Evolutionary conservation across 2,329 filamentous ascomycete genomes (phyloP).

Genomic region (Fusarium sp.): DNA sequence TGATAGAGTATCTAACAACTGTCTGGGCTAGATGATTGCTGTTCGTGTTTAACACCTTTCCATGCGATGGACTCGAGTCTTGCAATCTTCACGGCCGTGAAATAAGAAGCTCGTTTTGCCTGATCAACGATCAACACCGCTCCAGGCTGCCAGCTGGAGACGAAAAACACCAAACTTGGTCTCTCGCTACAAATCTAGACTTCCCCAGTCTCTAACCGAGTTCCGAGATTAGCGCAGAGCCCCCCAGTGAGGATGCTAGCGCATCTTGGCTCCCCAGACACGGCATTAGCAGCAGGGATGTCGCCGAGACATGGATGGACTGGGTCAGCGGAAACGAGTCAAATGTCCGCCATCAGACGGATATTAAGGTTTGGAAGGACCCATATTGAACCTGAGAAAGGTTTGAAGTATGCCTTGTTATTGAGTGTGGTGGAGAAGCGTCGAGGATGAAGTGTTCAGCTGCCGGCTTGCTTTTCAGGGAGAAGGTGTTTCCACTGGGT

Average conservation of each 20-base stretch:
- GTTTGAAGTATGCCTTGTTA: not conserved
- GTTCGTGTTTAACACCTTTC: no score
- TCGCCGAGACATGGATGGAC: not conserved
- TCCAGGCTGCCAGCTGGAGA: not conserved
- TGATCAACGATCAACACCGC: not conserved
- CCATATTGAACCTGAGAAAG: not conserved
- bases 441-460: not conserved
- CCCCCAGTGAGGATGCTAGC: not conserved
- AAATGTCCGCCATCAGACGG: not conserved
- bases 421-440: not conserved
- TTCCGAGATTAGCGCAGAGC: not conserved
- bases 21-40: no score
- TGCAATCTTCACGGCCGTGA: not conserved
- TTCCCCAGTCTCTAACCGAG: not conserved
- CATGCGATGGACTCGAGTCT: no score
- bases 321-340: not conserved
- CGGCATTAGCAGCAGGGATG: not conserved
- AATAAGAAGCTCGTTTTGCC: not conserved
- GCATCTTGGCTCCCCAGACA: not conserved
- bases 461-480: not conserved
- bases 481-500: not conserved
- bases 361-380: not conserved
- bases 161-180: not conserved
- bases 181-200: not conserved
- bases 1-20: no score